phyloP scores from a whole-genome alignment of 208 protist species.

The Trypanosoma platydactyli region DNA sequence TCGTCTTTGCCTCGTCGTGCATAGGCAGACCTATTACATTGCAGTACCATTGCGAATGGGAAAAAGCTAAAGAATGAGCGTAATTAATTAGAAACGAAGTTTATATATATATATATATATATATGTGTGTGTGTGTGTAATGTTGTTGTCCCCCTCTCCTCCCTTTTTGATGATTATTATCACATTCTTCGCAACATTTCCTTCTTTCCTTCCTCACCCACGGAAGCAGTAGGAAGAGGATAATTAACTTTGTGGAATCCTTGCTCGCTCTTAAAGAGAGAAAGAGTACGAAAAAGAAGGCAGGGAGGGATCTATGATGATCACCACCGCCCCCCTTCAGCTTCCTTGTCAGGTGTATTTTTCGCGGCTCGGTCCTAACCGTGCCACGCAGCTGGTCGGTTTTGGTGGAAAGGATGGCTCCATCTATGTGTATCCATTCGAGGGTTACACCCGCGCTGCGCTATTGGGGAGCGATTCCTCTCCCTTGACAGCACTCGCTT shows the following conservation, averaged over 20 bases:
- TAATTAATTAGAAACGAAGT: background rate
- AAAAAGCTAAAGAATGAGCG: background rate
- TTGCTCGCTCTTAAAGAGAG: constrained; percentile 18
- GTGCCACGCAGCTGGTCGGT: constrained; percentile 60
- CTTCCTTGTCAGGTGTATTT: constrained; percentile 67
- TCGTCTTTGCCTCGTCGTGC: background rate
- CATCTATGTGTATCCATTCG: constrained; percentile 70
- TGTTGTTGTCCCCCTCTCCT: background rate
- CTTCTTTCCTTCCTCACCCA: too few relatives aligned
- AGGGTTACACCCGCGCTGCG: constrained; percentile 43
- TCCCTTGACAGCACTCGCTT: constrained; percentile 62
- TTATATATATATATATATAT: constrained; percentile 3
- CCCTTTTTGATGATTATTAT: background rate
- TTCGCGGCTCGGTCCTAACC: constrained; percentile 53
- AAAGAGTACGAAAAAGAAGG: constrained; percentile 2
- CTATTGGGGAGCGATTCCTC: constrained; percentile 54
- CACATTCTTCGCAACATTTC: too few relatives aligned
- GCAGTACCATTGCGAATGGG: background rate
- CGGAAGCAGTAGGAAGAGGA: too few relatives aligned
- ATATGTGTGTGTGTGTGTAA: constrained; percentile 3
- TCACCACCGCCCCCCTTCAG: constrained; percentile 35
- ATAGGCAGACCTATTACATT: background rate
- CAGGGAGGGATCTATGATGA: constrained; percentile 23
- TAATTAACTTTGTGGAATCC: background rate
- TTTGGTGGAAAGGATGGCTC: constrained; percentile 63